phyloP scores from a whole-genome alignment of 2,329 filamentous ascomycete genomes.

The Aspergillus sp. region DNA sequence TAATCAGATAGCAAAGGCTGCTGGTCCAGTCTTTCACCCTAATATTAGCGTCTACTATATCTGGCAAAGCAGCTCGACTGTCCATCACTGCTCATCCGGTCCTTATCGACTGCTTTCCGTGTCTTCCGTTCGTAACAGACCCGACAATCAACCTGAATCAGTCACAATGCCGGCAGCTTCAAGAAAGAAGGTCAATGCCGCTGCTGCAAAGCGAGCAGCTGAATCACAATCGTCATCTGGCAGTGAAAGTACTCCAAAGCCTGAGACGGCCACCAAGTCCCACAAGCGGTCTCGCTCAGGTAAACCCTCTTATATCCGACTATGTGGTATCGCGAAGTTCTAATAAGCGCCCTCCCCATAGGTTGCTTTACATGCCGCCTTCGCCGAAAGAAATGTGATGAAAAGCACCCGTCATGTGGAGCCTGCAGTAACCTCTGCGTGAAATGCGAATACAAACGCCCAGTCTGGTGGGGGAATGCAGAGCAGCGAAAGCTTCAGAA shows the following conservation, averaged over 20 bases:
- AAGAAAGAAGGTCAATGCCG: conserved; percentile 23
- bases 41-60: conserved; percentile 23
- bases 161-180: conserved; percentile 26
- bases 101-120: background rate
- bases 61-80: conserved; percentile 20
- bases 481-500: conserved; percentile 85
- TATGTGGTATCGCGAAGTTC: background rate
- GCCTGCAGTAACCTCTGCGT: conserved; percentile 76
- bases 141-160: background rate
- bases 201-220: conserved; percentile 18
- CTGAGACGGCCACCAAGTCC: conserved; percentile 77
- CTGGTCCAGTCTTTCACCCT: conserved; percentile 46
- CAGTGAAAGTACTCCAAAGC: conserved; percentile 54
- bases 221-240: conserved; percentile 36
- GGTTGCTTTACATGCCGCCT: conserved; percentile 71
- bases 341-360: conserved; percentile 32
- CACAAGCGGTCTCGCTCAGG: conserved; percentile 93
- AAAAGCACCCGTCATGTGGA: conserved; percentile 66
- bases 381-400: conserved; percentile 72
- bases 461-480: conserved; percentile 96
- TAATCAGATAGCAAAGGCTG: conserved; percentile 45
- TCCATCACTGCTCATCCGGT: conserved; percentile 8
- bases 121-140: background rate
- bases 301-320: conserved; percentile 56
- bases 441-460: conserved; percentile 93